Conservation (phyloP, 2,329 filamentous ascomycete species). For the Neonectria magnoliae region DNA sequence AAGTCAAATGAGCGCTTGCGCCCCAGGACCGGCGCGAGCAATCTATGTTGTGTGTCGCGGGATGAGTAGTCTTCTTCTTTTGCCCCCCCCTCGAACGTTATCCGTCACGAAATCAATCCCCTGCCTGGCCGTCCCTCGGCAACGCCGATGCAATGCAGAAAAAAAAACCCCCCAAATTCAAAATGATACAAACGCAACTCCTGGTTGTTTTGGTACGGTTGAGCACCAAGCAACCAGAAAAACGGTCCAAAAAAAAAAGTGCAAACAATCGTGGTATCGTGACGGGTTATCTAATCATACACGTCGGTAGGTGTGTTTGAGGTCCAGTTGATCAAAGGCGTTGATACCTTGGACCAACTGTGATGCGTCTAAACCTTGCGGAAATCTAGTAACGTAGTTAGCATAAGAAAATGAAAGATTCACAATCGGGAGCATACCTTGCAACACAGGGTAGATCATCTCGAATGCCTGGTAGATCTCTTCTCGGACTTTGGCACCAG, state of each 20-base stretch:
- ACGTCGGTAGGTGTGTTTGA: constrained; percentile 43
- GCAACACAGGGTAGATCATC: constrained; percentile 95
- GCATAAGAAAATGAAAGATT: not conserved
- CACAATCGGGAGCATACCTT: constrained; percentile 66
- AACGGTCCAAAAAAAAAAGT: constrained; percentile 30
- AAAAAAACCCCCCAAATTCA: constrained; percentile 45
- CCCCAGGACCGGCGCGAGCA: constrained; percentile 45
- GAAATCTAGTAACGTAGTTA: constrained; percentile 56
- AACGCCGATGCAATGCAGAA: constrained; percentile 70
- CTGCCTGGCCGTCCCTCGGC: constrained; percentile 48
- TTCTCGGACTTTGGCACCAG: constrained; percentile 96
- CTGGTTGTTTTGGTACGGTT: constrained; percentile 34
- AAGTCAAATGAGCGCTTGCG: constrained; percentile 39
- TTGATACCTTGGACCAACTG: constrained; percentile 17
- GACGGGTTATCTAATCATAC: constrained; percentile 56
- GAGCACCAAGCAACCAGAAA: constrained; percentile 29
- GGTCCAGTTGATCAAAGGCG: constrained; percentile 10
- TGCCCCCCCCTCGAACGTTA: constrained; percentile 44
- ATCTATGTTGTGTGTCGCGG: constrained; percentile 54
- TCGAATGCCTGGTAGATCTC: constrained; percentile 98
- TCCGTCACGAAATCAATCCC: constrained; percentile 44
- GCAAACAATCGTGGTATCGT: constrained; percentile 60
- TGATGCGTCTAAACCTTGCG: constrained; percentile 61
- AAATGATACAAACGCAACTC: constrained; percentile 51
- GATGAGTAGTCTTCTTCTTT: constrained; percentile 52